phyloP scores from a whole-genome alignment of 2,329 filamentous ascomycete genomes.

The Trichoderma breve region DNA sequence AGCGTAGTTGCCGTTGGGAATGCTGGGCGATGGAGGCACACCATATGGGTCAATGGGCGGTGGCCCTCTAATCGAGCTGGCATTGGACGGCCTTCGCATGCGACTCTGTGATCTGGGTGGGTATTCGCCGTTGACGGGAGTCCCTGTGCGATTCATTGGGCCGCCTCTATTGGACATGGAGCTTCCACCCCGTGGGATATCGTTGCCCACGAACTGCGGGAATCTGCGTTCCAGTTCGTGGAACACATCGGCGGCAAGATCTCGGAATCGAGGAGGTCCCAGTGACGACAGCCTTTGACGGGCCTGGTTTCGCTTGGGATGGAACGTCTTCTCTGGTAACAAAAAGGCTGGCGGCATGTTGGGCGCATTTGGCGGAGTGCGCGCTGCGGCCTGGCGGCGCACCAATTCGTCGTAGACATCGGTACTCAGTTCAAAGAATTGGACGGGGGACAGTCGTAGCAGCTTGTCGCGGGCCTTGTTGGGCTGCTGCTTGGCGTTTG shows the following conservation, averaged over 20 bases:
- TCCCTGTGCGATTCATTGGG: conserved; percentile 58
- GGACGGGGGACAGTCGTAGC: conserved; percentile 80
- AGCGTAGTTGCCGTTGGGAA: conserved; percentile 63
- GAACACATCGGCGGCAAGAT: conserved; percentile 93
- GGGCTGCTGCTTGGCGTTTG: conserved; percentile 69
- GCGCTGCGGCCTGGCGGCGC: conserved; percentile 70
- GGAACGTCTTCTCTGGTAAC: conserved; percentile 82
- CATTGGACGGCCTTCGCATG: conserved; percentile 58
- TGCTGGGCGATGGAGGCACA: conserved; percentile 59
- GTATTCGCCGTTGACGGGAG: conserved; percentile 59
- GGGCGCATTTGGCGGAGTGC: conserved; percentile 52
- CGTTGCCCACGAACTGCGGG: conserved; percentile 70
- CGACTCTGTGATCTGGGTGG: conserved; percentile 53
- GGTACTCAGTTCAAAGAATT: conserved; percentile 96
- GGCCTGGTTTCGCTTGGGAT: conserved; percentile 97
- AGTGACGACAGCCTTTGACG: conserved; percentile 90
- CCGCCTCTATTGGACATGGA: conserved; percentile 61
- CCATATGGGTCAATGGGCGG: conserved; percentile 46
- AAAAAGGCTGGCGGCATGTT: conserved; percentile 68
- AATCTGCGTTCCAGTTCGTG: conserved; percentile 90
- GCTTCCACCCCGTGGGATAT: conserved; percentile 68
- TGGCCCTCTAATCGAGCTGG: conserved; percentile 56
- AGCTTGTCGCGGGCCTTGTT: conserved; percentile 95
- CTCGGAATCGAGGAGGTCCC: conserved; percentile 80
- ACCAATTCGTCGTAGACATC: conserved; percentile 96